Conservation (phyloP, 768 basidiomycete genomes). For the Suillus variegatus region DNA sequence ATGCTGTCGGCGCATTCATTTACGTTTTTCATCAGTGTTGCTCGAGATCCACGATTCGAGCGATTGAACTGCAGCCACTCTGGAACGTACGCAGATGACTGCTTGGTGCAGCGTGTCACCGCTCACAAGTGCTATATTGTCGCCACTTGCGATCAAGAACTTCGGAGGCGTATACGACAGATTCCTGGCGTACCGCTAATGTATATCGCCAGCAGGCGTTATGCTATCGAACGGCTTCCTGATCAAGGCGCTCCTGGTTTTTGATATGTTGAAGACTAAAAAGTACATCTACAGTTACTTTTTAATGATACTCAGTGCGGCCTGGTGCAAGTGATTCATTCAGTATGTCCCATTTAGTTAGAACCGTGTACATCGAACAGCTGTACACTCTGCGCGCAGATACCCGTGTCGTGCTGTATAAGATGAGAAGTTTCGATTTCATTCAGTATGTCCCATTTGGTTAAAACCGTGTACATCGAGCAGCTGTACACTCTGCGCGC, state of each 20-base stretch:
- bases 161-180: constrained; percentile 89
- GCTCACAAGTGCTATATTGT: constrained; percentile 97
- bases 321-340: neutral
- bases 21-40: constrained; percentile 62
- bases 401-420: neutral
- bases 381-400: neutral
- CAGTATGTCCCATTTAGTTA: neutral
- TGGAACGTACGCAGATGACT: constrained; percentile 99
- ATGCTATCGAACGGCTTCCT: constrained; percentile 93
- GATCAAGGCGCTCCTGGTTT: constrained; percentile 84
- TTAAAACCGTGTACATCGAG: too few relatives aligned
- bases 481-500: too few relatives aligned
- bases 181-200: constrained; percentile 93
- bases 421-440: neutral
- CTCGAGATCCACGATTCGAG: constrained; percentile 96
- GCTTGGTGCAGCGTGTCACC: constrained; percentile 93
- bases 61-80: constrained; percentile 88
- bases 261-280: constrained; percentile 23
- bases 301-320: neutral
- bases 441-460: too few relatives aligned
- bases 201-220: constrained; percentile 92
- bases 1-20: neutral
- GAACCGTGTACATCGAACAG: neutral
- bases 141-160: constrained; percentile 95
- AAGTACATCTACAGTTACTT: neutral